A percentile compares a stretch with the other conserved stretches of the same genome.
Conservation (phyloP, 805 yeast genomes). For the Ogataea wickerhamii region DNA sequence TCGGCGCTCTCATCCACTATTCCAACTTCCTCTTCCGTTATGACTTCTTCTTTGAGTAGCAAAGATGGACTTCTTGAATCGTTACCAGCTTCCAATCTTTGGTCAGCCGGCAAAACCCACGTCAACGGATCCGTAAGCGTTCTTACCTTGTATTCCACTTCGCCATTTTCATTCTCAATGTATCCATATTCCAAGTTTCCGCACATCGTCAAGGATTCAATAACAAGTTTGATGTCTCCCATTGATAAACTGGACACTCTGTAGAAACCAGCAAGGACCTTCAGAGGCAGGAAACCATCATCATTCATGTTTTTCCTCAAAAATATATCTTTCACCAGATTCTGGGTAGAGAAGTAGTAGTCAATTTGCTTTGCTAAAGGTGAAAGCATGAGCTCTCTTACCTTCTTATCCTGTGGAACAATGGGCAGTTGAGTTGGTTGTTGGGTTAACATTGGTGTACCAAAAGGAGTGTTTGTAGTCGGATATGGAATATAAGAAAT, state of each 20-base stretch:
- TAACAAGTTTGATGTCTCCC: conserved; percentile 50
- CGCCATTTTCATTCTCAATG: conserved; percentile 39
- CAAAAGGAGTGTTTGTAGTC: conserved; percentile 13
- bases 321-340: conserved; percentile 78
- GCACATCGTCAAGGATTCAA: conserved; percentile 53
- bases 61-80: conserved; percentile 28
- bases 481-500: conserved; percentile 25
- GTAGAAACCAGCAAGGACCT: conserved; percentile 63
- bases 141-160: conserved; percentile 47
- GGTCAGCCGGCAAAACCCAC: conserved; percentile 64
- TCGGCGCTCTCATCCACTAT: no score
- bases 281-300: conserved; percentile 68
- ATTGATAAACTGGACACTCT: conserved; percentile 66
- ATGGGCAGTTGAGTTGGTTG: conserved; percentile 18
- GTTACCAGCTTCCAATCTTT: conserved; percentile 44
- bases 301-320: conserved; percentile 78
- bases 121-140: conserved; percentile 52
- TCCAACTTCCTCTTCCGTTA: no score
- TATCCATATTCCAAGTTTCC: conserved; percentile 40
- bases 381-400: conserved; percentile 20
- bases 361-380: conserved; percentile 60
- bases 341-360: conserved; percentile 87
- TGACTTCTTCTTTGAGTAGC: no score
- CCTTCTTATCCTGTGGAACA: conserved; percentile 18
- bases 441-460: conserved; percentile 17